Conservation (phyloP, 768 basidiomycete genomes). For the Lactifluus piperatus region DNA sequence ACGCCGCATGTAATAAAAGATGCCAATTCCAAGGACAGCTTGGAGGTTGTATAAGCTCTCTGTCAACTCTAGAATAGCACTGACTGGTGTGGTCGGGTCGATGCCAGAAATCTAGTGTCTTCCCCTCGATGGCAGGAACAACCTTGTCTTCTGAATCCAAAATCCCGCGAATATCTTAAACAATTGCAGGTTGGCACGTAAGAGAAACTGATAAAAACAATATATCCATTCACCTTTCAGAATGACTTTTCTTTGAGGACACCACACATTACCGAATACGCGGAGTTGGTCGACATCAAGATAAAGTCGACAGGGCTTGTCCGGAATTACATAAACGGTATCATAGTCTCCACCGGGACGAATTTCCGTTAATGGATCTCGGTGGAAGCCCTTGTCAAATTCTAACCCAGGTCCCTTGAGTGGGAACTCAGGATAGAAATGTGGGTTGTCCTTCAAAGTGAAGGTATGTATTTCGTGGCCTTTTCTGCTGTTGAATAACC, state of each 20-base stretch:
- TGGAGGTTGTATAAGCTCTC: not conserved
- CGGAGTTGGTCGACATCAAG: not conserved
- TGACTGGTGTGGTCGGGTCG: not conserved
- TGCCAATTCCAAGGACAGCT: not conserved
- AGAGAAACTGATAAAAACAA: not conserved
- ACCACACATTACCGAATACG: slow-evolving; percentile 3
- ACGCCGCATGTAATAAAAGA: not conserved
- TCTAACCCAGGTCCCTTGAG: not conserved
- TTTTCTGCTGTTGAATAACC: not conserved
- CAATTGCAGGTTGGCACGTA: not conserved
- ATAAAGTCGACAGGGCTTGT: not conserved
- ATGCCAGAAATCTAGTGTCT: not conserved
- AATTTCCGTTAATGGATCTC: not conserved
- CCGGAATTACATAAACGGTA: not conserved
- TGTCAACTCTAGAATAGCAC: not conserved
- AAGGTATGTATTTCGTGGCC: not conserved
- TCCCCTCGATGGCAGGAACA: not conserved
- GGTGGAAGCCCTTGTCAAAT: not conserved
- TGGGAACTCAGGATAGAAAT: not conserved
- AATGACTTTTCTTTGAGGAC: not conserved
- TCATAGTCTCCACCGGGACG: not conserved
- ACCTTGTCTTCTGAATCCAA: not conserved
- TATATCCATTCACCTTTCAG: not conserved
- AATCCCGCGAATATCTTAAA: not conserved
- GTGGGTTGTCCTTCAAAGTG: not conserved